phyloP scores from a whole-genome alignment of 2,329 filamentous ascomycete species.

The Zalaria sp. region DNA sequence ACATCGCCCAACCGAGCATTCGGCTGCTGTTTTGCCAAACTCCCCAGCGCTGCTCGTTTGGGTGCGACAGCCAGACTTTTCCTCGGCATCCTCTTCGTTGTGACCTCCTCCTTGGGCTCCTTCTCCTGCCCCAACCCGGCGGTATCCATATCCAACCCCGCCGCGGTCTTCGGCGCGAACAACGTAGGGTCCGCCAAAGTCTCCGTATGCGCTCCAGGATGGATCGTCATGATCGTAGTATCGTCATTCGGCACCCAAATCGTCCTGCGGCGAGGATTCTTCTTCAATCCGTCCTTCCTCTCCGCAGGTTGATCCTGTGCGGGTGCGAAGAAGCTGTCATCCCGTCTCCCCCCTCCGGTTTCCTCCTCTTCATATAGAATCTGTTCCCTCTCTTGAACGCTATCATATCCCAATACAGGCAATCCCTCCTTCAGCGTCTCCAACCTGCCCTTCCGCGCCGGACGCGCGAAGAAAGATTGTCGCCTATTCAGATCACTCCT shows the following conservation, averaged over 20 bases:
- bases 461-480: background rate
- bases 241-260: constrained; percentile 38
- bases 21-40: constrained; percentile 28
- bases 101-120: constrained; percentile 5
- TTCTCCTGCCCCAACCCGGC: too few relatives aligned
- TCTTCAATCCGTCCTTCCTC: constrained; percentile 10
- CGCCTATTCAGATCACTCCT: constrained; percentile 6
- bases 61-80: constrained; percentile 31
- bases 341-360: background rate
- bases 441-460: constrained; percentile 2
- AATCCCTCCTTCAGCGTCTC: constrained; percentile 4
- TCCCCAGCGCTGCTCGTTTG: constrained; percentile 35
- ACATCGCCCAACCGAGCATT: background rate
- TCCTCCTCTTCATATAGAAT: background rate
- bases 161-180: background rate
- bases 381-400: background rate
- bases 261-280: constrained; percentile 31
- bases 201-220: constrained; percentile 28
- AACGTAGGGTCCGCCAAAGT: constrained; percentile 19
- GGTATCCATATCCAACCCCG: constrained; percentile 6
- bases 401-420: background rate
- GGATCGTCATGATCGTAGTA: constrained; percentile 37
- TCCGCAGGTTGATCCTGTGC: background rate
- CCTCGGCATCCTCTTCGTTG: constrained; percentile 17
- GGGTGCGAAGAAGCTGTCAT: background rate